These are phyloP conservation scores for Trichopus zeylanicus DNA, from an alignment of 116 monocot species.

Conservation along the genomic window DNA sequence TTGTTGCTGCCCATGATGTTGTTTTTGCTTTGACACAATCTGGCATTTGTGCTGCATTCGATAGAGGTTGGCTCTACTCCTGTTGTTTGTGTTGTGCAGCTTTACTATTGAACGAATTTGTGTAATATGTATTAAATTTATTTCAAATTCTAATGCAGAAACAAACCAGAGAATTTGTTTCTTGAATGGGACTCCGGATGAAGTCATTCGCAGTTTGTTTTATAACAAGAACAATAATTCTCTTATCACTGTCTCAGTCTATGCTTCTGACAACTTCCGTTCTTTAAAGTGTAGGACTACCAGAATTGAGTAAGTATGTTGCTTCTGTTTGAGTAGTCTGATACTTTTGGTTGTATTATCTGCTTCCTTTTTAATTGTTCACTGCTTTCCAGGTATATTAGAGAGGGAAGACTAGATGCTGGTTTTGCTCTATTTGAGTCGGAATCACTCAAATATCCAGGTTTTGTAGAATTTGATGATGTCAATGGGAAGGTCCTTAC, in stretches of 20 bases:
- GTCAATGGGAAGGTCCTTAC: slow-evolving; percentile 88
- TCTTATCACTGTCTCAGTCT: slow-evolving; percentile 81
- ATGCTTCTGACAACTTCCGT: slow-evolving; percentile 71
- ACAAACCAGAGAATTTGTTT: slow-evolving; percentile 75
- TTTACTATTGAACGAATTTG: background rate
- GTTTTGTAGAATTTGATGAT: slow-evolving; percentile 93
- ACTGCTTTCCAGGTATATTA: slow-evolving; percentile 49
- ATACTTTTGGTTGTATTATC: background rate
- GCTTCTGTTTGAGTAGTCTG: background rate
- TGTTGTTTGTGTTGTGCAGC: background rate
- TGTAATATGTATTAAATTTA: slow-evolving; percentile 1
- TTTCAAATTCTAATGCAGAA: slow-evolving; percentile 26
- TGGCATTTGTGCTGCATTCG: slow-evolving; percentile 75
- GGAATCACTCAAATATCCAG: slow-evolving; percentile 79
- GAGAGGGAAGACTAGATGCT: slow-evolving; percentile 58
- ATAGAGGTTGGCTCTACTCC: slow-evolving; percentile 36
- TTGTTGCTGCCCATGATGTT: slow-evolving; percentile 59
- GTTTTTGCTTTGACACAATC: slow-evolving; percentile 73
- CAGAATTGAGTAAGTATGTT: slow-evolving; percentile 50
- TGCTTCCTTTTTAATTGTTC: background rate
- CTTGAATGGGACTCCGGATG: slow-evolving; percentile 77
- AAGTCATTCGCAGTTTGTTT: slow-evolving; percentile 80
- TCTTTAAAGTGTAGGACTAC: slow-evolving; percentile 81
- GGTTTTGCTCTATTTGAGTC: slow-evolving; percentile 85
- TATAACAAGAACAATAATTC: slow-evolving; percentile 90